Conservation (phyloP, 106 monocot genomes). For the Phalaenopsis equestris region DNA sequence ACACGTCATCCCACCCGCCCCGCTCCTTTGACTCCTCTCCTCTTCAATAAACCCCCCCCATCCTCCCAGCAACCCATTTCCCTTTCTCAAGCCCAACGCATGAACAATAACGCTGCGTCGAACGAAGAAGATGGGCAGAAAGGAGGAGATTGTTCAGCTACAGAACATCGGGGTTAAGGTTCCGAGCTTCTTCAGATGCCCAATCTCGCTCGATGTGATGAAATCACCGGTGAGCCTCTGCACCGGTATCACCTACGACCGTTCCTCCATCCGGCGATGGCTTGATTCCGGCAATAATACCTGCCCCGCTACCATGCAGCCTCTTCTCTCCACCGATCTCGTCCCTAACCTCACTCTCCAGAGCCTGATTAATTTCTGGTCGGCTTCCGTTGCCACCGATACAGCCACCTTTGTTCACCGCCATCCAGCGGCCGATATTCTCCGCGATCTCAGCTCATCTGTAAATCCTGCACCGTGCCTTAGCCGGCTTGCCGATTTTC, state of each 20-base stretch:
- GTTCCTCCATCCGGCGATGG: conserved; percentile 66
- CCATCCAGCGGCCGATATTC: not conserved
- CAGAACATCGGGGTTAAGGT: conserved; percentile 42
- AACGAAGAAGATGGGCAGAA: not conserved
- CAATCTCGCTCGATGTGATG: conserved; percentile 84
- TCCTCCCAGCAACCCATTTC: not conserved
- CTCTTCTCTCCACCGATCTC: conserved; percentile 60
- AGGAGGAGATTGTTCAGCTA: not conserved
- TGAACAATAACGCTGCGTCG: not conserved
- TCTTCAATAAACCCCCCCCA: not conserved
- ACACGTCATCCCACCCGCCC: not conserved
- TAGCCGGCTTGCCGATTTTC: conserved; percentile 25
- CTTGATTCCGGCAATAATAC: conserved; percentile 62
- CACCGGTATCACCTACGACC: conserved; percentile 87
- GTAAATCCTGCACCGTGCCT: conserved; percentile 22
- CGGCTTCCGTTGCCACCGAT: conserved; percentile 4
- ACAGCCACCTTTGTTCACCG: not conserved
- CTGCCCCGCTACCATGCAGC: conserved; percentile 77
- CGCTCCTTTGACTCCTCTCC: not conserved
- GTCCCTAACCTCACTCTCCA: conserved; percentile 70
- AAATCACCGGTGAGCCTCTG: conserved; percentile 74
- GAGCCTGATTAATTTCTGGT: conserved; percentile 63
- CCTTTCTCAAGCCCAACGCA: not conserved
- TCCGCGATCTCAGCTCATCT: conserved; percentile 4
- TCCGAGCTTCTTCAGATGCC: conserved; percentile 73